Percentiles rank a stretch among this genome's conserved stretches.
Conservation (phyloP, 805 yeast species). For the Saccharomycopsis guyanensis region DNA sequence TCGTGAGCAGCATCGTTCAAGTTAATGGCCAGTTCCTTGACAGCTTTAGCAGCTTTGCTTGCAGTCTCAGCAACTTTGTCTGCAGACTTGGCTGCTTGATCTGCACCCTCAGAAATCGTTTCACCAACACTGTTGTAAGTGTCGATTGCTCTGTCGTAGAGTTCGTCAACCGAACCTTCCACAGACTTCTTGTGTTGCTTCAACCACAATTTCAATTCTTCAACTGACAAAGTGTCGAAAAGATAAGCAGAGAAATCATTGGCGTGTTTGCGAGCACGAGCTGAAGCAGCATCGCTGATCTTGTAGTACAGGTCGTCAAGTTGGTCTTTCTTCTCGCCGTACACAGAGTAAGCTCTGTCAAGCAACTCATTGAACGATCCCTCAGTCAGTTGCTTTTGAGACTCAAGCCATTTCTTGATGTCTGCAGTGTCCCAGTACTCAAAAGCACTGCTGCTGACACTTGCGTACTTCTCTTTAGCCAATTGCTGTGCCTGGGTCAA, state of each 20-base stretch:
- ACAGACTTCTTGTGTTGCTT: slow-evolving; percentile 7
- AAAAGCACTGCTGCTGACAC: neutral
- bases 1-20: slow-evolving; percentile 1
- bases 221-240: slow-evolving; percentile 7
- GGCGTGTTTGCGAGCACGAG: neutral
- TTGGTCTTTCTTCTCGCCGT: neutral
- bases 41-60: neutral
- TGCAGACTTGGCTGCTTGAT: neutral
- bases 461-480: neutral
- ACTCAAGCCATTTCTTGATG: slow-evolving; percentile 2
- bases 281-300: neutral
- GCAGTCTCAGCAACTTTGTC: neutral
- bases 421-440: slow-evolving; percentile 5
- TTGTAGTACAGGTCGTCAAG: slow-evolving; percentile 2
- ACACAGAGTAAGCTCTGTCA: slow-evolving; percentile 17
- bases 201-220: slow-evolving; percentile 13
- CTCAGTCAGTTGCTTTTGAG: slow-evolving; percentile 1
- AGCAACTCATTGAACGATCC: slow-evolving; percentile 27
- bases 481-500: neutral
- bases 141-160: slow-evolving; percentile 22
- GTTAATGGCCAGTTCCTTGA: neutral
- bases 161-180: slow-evolving; percentile 27
- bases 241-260: slow-evolving; percentile 1
- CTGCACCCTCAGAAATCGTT: neutral
- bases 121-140: neutral